A percentile compares a stretch with the other conserved stretches of the same genome.
phyloP scores from a whole-genome alignment of 1,139 yeast species.

The Geotrichum phurueaensis region DNA sequence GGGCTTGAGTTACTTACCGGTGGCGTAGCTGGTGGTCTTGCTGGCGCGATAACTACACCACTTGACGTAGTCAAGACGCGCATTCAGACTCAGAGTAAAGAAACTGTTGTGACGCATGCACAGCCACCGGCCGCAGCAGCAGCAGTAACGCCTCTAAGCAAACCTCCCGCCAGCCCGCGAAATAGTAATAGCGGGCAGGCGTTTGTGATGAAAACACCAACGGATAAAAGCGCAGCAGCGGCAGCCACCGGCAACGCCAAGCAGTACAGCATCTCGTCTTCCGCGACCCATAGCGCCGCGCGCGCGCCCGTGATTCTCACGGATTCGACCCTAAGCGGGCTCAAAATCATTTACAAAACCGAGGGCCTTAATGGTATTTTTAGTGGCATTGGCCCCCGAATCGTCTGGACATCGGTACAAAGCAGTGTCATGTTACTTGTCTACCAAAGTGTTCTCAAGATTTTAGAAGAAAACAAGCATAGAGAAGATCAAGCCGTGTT shows the following conservation, averaged over 20 bases:
- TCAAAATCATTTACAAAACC: slow-evolving; percentile 56
- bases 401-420: slow-evolving; percentile 94
- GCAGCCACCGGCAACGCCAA: slow-evolving; percentile 6
- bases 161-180: slow-evolving; percentile 19
- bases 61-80: slow-evolving; percentile 91
- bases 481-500: background rate
- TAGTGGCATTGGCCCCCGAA: slow-evolving; percentile 93
- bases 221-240: slow-evolving; percentile 8
- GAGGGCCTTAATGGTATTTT: slow-evolving; percentile 81
- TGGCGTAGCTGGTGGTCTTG: slow-evolving; percentile 94
- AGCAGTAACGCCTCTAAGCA: slow-evolving; percentile 13
- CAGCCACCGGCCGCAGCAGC: slow-evolving; percentile 19
- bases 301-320: slow-evolving; percentile 35
- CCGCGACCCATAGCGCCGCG: slow-evolving; percentile 29
- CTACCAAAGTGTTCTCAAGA: slow-evolving; percentile 50
- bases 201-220: slow-evolving; percentile 12
- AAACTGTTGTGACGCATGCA: background rate
- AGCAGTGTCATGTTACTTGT: slow-evolving; percentile 89
- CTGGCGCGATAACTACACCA: slow-evolving; percentile 80
- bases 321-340: slow-evolving; percentile 56
- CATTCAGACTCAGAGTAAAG: slow-evolving; percentile 62
- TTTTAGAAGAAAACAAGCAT: slow-evolving; percentile 20
- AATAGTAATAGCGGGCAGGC: slow-evolving; percentile 19
- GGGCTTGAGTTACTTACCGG: slow-evolving; percentile 75
- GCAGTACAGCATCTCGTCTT: slow-evolving; percentile 18